Evolutionary conservation across 1,284 basidiomycete species (phyloP).

Genomic region (Cutaneotrichosporon cutaneum): DNA sequence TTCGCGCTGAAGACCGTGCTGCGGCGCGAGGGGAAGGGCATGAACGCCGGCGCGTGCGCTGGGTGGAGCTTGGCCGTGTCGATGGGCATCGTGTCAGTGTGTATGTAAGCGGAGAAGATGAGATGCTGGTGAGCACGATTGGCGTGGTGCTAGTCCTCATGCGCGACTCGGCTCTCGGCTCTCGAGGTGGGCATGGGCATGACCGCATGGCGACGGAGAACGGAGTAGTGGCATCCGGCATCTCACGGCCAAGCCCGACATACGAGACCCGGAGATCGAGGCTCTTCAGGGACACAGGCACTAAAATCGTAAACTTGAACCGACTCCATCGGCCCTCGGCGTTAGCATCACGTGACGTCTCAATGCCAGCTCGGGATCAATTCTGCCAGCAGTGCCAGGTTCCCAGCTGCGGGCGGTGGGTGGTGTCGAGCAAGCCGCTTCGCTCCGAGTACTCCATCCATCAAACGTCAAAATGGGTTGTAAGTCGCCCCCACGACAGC

Average conservation of each 20-base stretch:
- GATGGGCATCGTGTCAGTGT: conserved; percentile 34
- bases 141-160: no score
- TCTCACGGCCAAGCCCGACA: background rate
- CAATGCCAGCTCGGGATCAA: background rate
- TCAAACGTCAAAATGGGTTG: conserved; percentile 53
- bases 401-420: no score
- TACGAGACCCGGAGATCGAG: background rate
- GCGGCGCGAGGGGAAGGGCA: conserved; percentile 39
- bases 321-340: background rate
- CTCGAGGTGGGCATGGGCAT: no score
- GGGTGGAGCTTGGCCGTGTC: conserved; percentile 46
- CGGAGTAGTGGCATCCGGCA: background rate
- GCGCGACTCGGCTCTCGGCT: no score
- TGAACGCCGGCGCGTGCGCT: conserved; percentile 42
- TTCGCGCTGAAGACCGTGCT: conserved; percentile 64
- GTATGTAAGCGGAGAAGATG: background rate
- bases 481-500: conserved; percentile 32
- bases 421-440: conserved; percentile 2
- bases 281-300: no score
- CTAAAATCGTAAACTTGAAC: background rate
- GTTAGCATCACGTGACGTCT: background rate
- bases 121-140: background rate
- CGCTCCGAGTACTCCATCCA: conserved; percentile 25
- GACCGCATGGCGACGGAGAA: background rate
- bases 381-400: no score